These are phyloP conservation scores for Bromus sterilis DNA, from an alignment of 176 grass and related monocot genomes.

Conservation along the genomic window DNA sequence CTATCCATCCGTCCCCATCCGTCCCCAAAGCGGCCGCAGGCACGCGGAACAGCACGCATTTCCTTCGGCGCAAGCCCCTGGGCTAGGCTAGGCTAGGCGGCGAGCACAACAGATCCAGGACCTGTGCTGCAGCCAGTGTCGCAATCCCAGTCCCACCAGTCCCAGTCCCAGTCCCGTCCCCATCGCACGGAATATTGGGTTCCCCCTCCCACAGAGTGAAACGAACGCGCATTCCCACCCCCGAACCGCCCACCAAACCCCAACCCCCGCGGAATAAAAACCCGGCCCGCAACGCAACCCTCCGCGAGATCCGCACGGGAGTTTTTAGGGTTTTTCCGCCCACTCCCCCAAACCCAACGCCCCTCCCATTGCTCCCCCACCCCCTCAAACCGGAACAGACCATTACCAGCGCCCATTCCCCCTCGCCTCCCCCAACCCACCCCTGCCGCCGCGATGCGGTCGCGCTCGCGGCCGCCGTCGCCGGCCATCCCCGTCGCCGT, in stretches of 20 bases:
- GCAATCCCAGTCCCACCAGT: background rate
- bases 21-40: too few relatives aligned
- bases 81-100: background rate
- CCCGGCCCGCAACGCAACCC: background rate
- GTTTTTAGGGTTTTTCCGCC: conserved; percentile 50
- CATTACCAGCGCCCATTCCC: background rate
- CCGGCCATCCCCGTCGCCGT: background rate
- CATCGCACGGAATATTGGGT: background rate
- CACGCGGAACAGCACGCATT: conserved; percentile 26
- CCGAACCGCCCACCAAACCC: background rate
- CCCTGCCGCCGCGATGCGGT: conserved; percentile 26
- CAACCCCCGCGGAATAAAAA: conserved; percentile 11
- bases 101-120: too few relatives aligned
- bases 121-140: background rate
- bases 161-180: background rate
- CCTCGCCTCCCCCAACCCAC: too few relatives aligned
- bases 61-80: background rate
- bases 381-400: background rate
- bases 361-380: background rate
- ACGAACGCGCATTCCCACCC: background rate
- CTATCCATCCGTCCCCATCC: too few relatives aligned
- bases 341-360: background rate
- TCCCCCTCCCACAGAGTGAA: background rate
- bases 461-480: background rate
- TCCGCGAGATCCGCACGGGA: conserved; percentile 21